These are phyloP conservation scores for Pichia heedii DNA, from an alignment of 805 yeast genomes.

Conservation along the genomic window DNA sequence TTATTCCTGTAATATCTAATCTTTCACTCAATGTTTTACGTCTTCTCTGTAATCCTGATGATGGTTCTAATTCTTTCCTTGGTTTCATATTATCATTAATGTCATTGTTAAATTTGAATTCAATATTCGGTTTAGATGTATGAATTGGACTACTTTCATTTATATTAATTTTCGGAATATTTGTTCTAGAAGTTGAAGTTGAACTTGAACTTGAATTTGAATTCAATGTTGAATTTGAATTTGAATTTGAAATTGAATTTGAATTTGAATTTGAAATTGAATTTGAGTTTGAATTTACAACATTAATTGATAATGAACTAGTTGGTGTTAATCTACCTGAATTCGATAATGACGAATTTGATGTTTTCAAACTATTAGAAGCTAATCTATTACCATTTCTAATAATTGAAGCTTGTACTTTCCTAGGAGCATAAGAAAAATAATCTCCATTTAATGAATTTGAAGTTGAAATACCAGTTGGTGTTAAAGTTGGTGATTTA, in stretches of 20 bases:
- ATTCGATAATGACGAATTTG: not conserved
- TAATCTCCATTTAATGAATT: constrained; percentile 6
- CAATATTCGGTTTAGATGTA: constrained; percentile 1
- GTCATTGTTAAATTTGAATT: not conserved
- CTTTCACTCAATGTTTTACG: constrained; percentile 11
- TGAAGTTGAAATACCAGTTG: constrained; percentile 1
- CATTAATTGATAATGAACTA: not conserved
- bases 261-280: not conserved
- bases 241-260: not conserved
- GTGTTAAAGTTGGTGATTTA: constrained; percentile 5
- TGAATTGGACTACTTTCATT: constrained; percentile 25
- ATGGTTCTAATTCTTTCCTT: not conserved
- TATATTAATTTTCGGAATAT: constrained; percentile 4
- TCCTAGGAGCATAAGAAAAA: constrained; percentile 11
- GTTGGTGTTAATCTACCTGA: constrained; percentile 3
- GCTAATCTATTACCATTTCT: constrained; percentile 10
- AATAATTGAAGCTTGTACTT: constrained; percentile 10
- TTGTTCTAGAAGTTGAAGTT: too few species aligned
- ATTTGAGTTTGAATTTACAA: not conserved
- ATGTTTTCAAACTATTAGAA: not conserved
- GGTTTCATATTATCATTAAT: not conserved
- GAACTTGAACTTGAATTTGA: too few species aligned
- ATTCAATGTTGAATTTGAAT: not conserved
- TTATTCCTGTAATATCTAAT: constrained; percentile 3
- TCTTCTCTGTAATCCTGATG: constrained; percentile 7